A percentile compares a stretch with the other conserved stretches of the same genome.
phyloP scores from a whole-genome alignment of 805 yeast genomes.

The Teunomyces barrocoloradensis region DNA sequence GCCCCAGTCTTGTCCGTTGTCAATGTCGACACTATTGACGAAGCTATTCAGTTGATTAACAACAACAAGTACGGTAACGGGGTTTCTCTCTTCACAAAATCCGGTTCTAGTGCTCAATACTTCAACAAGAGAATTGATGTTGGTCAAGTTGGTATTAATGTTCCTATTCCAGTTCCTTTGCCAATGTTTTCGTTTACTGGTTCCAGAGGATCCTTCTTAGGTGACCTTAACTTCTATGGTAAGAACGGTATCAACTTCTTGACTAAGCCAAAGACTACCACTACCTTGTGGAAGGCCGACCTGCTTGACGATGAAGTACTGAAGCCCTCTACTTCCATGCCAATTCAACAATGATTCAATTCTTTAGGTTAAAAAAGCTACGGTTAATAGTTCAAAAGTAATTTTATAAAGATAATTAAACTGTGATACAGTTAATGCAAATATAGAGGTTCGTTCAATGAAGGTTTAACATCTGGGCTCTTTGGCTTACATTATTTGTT shows the following conservation, averaged over 20 bases:
- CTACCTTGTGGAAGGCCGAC: slow-evolving; percentile 62
- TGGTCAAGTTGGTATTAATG: slow-evolving; percentile 77
- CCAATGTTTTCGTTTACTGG: slow-evolving; percentile 84
- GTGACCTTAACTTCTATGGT: slow-evolving; percentile 78
- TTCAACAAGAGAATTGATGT: slow-evolving; percentile 67
- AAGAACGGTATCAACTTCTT: slow-evolving; percentile 70
- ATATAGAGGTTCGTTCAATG: too few species aligned
- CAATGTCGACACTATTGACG: slow-evolving; percentile 63
- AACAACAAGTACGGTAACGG: slow-evolving; percentile 65
- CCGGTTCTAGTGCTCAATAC: slow-evolving; percentile 68
- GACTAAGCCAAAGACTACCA: slow-evolving; percentile 74
- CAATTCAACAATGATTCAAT: slow-evolving; percentile 47
- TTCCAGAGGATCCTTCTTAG: slow-evolving; percentile 69
- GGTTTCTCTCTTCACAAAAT: slow-evolving; percentile 63
- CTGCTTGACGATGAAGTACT: slow-evolving; percentile 43
- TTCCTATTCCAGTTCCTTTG: slow-evolving; percentile 77
- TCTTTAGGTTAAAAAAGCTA: not conserved
- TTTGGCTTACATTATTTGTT: too few species aligned
- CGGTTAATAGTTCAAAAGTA: not conserved
- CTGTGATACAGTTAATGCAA: too few species aligned
- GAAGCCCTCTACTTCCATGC: slow-evolving; percentile 65
- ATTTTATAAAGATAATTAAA: too few species aligned
- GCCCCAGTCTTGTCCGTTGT: slow-evolving; percentile 71
- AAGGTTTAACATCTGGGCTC: too few species aligned
- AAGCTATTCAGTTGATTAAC: slow-evolving; percentile 64